Percentiles rank a stretch among this genome's conserved stretches.
Evolutionary conservation across 108 stramenopile species (phyloP).

Genomic region (Stephanodiscus triporus): DNA sequence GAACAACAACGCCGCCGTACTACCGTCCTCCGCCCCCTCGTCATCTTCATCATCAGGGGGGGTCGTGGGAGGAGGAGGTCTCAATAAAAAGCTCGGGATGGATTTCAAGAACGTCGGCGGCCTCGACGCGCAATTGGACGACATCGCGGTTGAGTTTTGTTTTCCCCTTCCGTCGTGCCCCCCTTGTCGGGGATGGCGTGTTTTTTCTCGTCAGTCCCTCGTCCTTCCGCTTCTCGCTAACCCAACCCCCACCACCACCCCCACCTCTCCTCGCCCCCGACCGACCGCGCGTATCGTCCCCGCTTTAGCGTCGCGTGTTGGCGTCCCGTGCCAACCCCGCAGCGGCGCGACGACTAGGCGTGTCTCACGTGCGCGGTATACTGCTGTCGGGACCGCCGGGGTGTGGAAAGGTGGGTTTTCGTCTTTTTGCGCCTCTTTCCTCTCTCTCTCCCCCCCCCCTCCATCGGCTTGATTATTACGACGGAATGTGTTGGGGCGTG

Average conservation of each 20-base stretch:
- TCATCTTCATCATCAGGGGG: background rate
- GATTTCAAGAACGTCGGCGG: conserved; percentile 84
- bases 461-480: too few relatives aligned
- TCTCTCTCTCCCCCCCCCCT: too few relatives aligned
- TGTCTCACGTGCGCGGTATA: conserved; percentile 84
- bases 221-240: too few relatives aligned
- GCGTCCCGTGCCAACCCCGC: conserved; percentile 89
- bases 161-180: too few relatives aligned
- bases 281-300: background rate
- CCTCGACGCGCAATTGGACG: conserved; percentile 73
- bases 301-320: conserved; percentile 60
- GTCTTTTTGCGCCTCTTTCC: background rate
- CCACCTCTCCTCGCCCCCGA: background rate
- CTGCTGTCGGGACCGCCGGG: conserved; percentile 82
- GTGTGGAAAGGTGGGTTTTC: conserved; percentile 41
- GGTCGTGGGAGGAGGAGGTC: conserved; percentile 10
- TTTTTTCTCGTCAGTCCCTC: background rate
- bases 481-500: too few relatives aligned
- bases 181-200: background rate
- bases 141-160: conserved; percentile 55
- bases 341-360: conserved; percentile 84
- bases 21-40: background rate
- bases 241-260: background rate
- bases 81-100: conserved; percentile 73
- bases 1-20: background rate